Evolutionary conservation across 1,284 basidiomycete species (phyloP), one percentile per base, ranked within the genome.

Genomic region (Trametes versicolor): DNA sequence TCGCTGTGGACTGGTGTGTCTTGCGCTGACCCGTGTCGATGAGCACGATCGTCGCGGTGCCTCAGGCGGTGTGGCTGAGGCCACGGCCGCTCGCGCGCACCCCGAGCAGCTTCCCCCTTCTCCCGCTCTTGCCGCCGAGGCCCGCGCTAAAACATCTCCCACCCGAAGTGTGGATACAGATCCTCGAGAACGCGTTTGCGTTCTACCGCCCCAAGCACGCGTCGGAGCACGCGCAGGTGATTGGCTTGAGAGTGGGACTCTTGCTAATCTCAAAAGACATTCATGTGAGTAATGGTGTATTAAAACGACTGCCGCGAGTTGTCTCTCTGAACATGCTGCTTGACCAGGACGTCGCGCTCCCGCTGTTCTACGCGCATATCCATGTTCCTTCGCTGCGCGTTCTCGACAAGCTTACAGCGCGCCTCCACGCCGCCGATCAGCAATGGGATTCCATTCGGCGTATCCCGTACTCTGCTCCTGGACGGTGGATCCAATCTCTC

Each of bases 371-470:
- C 74, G 78, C 85, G 19, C 79, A 80, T 39, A 84, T 92, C 17
- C 76, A 78, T 36, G 76, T 94, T 43, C 76, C 75, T 10, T 79
- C 80, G 6, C 71, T 86, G 12, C 63, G 75, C 19, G 78, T 83
- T 10, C 79, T 96, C 34, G 81, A 86, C 60, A 81, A 79, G 52
- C 89, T 96, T 66, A 81, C 86, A 10, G 68, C 78, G 27, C 82
- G 81, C 27, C 81, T 96, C 4, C 78, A 82, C 63, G 70, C 73
- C 23, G 89, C 90, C 21, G 94, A 96, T 69, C 82, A 87, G 71
- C 86, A 85, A 72, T 96, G 94, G 94, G 93, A 94, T 71, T 92
- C 93, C 61, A 88, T 96, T 64, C 86, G 92, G 58, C 84, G 93
- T 49, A 94, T 94, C 72, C 91, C 92, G 0, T 91, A 91, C 74